These are phyloP conservation scores for Penicillium daleae DNA, from an alignment of 495 filamentous ascomycete species.

Conservation along the genomic window DNA sequence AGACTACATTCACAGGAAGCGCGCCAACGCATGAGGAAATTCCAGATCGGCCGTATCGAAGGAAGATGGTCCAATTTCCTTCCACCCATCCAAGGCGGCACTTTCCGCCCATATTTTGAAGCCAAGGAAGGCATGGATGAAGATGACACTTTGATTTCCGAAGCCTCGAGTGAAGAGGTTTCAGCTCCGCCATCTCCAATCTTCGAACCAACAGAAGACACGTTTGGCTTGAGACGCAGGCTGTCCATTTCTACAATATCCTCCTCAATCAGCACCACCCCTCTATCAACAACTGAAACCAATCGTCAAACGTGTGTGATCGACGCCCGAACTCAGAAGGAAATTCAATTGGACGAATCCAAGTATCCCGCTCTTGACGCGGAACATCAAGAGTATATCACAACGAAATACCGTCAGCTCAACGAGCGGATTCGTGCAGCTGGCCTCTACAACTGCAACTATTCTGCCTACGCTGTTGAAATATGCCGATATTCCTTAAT, in stretches of 20 bases:
- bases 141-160: slow-evolving; percentile 31
- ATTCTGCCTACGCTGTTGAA: slow-evolving; percentile 79
- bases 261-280: slow-evolving; percentile 36
- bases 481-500: slow-evolving; percentile 71
- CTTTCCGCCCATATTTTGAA: slow-evolving; percentile 63
- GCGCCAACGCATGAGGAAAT: slow-evolving; percentile 73
- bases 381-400: slow-evolving; percentile 73
- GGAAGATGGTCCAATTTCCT: slow-evolving; percentile 86
- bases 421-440: slow-evolving; percentile 70
- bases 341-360: slow-evolving; percentile 73
- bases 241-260: slow-evolving; percentile 34
- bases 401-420: slow-evolving; percentile 77
- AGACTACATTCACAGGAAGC: slow-evolving; percentile 82
- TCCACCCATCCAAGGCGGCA: slow-evolving; percentile 90
- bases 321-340: slow-evolving; percentile 72
- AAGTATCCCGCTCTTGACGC: slow-evolving; percentile 82
- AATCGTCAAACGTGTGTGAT: slow-evolving; percentile 40
- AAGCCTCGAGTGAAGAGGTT: slow-evolving; percentile 38
- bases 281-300: slow-evolving; percentile 33
- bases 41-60: slow-evolving; percentile 81
- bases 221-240: not conserved
- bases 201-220: slow-evolving; percentile 58
- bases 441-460: slow-evolving; percentile 84
- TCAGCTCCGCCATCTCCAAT: slow-evolving; percentile 60
- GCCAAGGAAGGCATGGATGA: slow-evolving; percentile 34